Base-by-base conservation (phyloP, 2,329 filamentous ascomycete genomes). In the Chrysosphaeria jannelii region DNA sequence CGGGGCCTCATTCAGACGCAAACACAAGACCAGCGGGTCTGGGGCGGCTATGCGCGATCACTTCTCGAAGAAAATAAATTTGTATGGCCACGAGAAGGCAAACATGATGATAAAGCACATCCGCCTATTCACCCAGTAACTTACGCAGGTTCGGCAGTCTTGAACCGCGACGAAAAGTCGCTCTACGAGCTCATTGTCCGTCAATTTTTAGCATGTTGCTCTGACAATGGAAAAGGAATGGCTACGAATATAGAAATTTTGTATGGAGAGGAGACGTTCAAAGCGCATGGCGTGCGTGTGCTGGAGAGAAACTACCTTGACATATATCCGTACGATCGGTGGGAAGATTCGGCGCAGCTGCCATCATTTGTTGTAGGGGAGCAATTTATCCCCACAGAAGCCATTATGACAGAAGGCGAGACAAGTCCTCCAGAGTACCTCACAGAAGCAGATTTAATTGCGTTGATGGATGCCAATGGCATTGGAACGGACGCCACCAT, bases 401-500 rank as follows among this genome's bases (percentile, higher is more conserved):
- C 78, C 4, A 64, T 70, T 34, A 76, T 97, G 45, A 66, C 61
- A 1, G 78, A 93, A 35, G 81, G 85, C n/a, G 71, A 88, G 42
- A 97, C 85, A 0, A 60, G 57, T 1, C 53, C 79, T 8, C 85
- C 85, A 1, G 61, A 57, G 12, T 91, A 89, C 39, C 53, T 97
- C 14, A 93, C 85, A 0, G 85, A 97, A 40, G 79, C 85, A 1
- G 85, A 97, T 39, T 53, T 97, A 13, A 90, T 97, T 38, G 71
- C 70, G 3, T 57, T 97, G 8, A 97, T 97, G 85, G 85, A 97
- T 46, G 79, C 76, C 21, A 97, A 97, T 39, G 85, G 85, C 3
- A 97, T 97, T 31, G 85, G 85, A 8, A 97, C 85, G 7, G 85
- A 97, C 46, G 85, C 85, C 5, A 97, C 85, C 1, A 97, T 97